phyloP scores from a whole-genome alignment of 2,329 filamentous ascomycete genomes.

The Ophiostoma sp. region DNA sequence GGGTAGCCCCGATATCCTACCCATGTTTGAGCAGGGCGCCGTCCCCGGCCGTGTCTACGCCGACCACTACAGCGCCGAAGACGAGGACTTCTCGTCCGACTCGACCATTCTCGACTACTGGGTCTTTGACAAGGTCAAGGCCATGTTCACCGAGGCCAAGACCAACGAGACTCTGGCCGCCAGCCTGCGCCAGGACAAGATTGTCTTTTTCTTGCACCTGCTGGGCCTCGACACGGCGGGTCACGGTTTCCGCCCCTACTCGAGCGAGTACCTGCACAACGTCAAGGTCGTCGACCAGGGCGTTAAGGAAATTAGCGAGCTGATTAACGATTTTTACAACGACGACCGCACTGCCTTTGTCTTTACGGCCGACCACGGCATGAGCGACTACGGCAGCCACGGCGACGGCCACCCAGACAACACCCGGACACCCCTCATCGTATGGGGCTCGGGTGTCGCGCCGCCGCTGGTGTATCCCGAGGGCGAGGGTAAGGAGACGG shows the following conservation, averaged over 20 bases:
- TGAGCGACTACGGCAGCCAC: conserved; percentile 99
- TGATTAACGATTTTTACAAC: conserved; percentile 83
- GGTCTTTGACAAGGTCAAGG: conserved; percentile 94
- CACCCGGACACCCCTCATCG: conserved; percentile 87
- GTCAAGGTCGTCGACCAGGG: conserved; percentile 92
- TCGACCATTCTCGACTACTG: conserved; percentile 81
- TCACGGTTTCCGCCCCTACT: conserved; percentile 85
- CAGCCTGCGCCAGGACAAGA: conserved; percentile 75
- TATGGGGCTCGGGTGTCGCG: conserved; percentile 90
- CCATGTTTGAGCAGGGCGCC: conserved; percentile 96
- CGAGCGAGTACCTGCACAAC: conserved; percentile 91
- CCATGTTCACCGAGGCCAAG: conserved; percentile 77
- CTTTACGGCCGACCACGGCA: conserved; percentile 97
- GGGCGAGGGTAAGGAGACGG: conserved; percentile 22
- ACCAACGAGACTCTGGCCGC: conserved; percentile 73
- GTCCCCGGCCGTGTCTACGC: conserved; percentile 83
- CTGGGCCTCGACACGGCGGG: conserved; percentile 90
- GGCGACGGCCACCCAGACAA: conserved; percentile 98
- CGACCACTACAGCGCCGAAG: conserved; percentile 78
- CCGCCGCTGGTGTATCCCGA: conserved; percentile 62
- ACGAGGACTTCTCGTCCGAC: conserved; percentile 86
- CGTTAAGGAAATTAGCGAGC: conserved; percentile 75
- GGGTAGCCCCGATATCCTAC: conserved; percentile 95
- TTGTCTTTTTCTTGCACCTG: conserved; percentile 93
- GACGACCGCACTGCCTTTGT: conserved; percentile 88